Conservation (phyloP, 2,329 filamentous ascomycete genomes). For the Pyricularia grisea region DNA sequence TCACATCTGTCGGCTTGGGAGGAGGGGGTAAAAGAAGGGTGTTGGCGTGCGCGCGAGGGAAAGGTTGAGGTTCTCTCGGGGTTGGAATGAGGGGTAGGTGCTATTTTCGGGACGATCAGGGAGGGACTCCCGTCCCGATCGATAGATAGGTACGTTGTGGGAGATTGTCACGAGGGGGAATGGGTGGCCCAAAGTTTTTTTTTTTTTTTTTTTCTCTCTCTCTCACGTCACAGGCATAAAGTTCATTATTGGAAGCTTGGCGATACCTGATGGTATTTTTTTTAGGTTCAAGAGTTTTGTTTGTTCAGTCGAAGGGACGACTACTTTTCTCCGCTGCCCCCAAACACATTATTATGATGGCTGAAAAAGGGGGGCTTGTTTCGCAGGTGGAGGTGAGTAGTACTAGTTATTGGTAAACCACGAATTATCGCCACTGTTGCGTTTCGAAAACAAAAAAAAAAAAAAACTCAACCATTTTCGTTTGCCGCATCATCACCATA, state of each 20-base stretch:
- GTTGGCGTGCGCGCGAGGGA: neutral
- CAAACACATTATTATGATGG: neutral
- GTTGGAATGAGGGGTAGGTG: too few species aligned
- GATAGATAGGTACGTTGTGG: neutral
- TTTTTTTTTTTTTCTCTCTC: too few species aligned
- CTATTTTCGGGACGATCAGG: neutral
- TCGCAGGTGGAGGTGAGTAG: neutral
- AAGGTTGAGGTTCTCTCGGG: neutral
- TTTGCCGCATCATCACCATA: neutral
- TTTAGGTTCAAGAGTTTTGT: too few species aligned
- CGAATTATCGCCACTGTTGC: neutral
- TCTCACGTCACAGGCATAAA: too few species aligned
- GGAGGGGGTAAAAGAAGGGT: neutral
- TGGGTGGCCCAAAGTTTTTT: too few species aligned
- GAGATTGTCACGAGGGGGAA: neutral
- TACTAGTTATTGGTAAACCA: neutral
- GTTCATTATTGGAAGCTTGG: neutral
- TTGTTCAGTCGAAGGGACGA: neutral
- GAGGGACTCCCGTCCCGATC: too few species aligned
- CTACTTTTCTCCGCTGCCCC: neutral
- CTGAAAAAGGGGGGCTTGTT: neutral
- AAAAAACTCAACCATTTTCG: neutral
- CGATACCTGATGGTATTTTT: neutral
- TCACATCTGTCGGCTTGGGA: conserved; percentile 33
- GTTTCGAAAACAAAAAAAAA: too few species aligned